phyloP scores from a whole-genome alignment of 2,329 filamentous ascomycete species.

The Blastomyces emzantsi region DNA sequence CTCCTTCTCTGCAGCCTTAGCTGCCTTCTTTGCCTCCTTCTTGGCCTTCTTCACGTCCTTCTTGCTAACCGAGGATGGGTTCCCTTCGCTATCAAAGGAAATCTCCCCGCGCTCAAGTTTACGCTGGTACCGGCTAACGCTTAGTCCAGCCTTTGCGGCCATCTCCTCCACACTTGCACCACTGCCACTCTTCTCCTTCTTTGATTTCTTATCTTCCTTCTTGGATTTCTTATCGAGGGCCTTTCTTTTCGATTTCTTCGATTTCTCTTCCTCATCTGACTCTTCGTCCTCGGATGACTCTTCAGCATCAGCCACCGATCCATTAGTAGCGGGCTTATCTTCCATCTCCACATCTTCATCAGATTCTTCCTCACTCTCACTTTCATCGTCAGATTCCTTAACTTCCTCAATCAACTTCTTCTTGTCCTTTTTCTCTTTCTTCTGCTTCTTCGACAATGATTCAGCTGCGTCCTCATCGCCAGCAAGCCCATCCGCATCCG shows the following conservation, averaged over 20 bases:
- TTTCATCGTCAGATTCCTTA: slow-evolving; percentile 29
- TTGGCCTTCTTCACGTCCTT: slow-evolving; percentile 66
- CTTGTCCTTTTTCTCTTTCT: slow-evolving; percentile 29
- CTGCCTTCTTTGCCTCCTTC: slow-evolving; percentile 52
- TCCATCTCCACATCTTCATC: slow-evolving; percentile 33
- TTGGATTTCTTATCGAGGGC: slow-evolving; percentile 12
- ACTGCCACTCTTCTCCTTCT: slow-evolving; percentile 30
- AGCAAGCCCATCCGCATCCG: slow-evolving; percentile 77
- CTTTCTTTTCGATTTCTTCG: slow-evolving; percentile 9
- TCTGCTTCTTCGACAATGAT: slow-evolving; percentile 31
- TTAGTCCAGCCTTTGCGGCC: slow-evolving; percentile 59
- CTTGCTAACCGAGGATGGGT: slow-evolving; percentile 60
- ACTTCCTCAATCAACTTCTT: slow-evolving; percentile 41
- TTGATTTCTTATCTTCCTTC: slow-evolving; percentile 20
- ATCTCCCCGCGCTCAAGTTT: slow-evolving; percentile 71
- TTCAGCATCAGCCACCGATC: slow-evolving; percentile 18
- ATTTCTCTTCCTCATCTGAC: slow-evolving; percentile 22
- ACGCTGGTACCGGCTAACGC: slow-evolving; percentile 66
- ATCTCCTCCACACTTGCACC: slow-evolving; percentile 44
- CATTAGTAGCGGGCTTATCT: slow-evolving; percentile 20
- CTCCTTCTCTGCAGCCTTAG: slow-evolving; percentile 39
- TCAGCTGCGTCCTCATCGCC: slow-evolving; percentile 52
- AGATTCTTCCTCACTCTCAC: slow-evolving; percentile 37
- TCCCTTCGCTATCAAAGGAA: slow-evolving; percentile 55
- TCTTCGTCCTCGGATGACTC: slow-evolving; percentile 17